Base-by-base conservation (phyloP, 2,329 filamentous ascomycete genomes). In the Pseudohalonectria lignicola region DNA sequence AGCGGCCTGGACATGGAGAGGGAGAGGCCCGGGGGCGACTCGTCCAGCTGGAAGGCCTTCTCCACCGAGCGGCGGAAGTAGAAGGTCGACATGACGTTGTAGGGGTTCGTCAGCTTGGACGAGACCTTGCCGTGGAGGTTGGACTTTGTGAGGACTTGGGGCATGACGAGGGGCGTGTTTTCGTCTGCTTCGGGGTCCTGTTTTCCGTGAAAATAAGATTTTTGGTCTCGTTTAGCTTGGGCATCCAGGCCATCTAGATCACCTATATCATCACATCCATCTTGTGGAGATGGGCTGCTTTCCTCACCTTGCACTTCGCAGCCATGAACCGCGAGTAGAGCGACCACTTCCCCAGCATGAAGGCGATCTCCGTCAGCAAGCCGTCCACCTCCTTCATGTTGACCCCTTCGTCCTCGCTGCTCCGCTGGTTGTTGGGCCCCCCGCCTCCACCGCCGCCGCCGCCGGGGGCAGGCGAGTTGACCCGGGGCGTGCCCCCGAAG, bases 341-440 rank as follows among this genome's bases (percentile, higher is more conserved):
- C 3, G 90, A 86, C 88, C 92, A 98, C 21, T 86, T 77, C 12
- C 86, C 82, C 28, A 98, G 74, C 86, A 98, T 98, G 29, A 93
- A 66, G 2, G 86, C 82, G 49, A 87, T 86, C 59, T 98, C 92
- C 44, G 77, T 87, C 4, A 98, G 67, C 9, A 96, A 62, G 1
- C 76, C 81, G 53, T 98, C 92, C 3, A 98, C 76, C 55, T 95
- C 90, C 58, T 90, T 95, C 85, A 96, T 94, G 53, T 95, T 87
- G 17, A 96, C 86, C 1, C 85, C 73, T 50, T 96, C 90, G 51
- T 96, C 92, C 47, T 98, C 92, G 55, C 95, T 88, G 52, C 81
- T 86, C 9, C 82, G 71, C 3, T 59, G 52, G 53, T 71, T 71
- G 39, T 61, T 66, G 5, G 51, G 50, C 11, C 62, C 61, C 15